Conservation (phyloP, 2,329 filamentous ascomycete species). For the Pseudopithomyces maydicus region DNA sequence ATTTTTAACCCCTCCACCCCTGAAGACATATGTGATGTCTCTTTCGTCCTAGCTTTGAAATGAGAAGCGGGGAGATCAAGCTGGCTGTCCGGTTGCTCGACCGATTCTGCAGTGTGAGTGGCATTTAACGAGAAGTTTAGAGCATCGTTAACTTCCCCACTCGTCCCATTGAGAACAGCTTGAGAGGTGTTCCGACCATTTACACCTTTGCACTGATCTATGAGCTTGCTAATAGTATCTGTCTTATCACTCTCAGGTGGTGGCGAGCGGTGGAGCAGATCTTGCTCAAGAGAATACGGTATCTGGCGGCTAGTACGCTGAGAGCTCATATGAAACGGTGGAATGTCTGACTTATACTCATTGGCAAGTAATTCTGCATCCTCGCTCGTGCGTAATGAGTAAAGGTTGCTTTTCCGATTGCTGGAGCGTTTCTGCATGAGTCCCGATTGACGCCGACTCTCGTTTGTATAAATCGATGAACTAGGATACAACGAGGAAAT, state of each 20-base stretch:
- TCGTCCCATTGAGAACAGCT: not conserved
- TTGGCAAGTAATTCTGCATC: conserved; percentile 17
- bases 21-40: not conserved
- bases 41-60: not conserved
- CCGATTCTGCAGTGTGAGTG: not conserved
- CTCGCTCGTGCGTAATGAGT: conserved; percentile 21
- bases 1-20: conserved; percentile 5
- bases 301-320: conserved; percentile 13
- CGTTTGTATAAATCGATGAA: conserved; percentile 39
- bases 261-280: conserved; percentile 17
- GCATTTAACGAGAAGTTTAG: not conserved
- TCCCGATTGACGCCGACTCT: conserved; percentile 23
- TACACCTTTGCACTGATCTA: conserved; percentile 32
- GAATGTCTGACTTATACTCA: conserved; percentile 19
- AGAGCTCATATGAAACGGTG: conserved; percentile 19
- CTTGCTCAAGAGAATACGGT: conserved; percentile 18
- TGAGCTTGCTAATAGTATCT: conserved; percentile 40
- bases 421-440: conserved; percentile 26
- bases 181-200: conserved; percentile 12
- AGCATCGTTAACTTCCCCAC: not conserved
- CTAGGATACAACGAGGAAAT: conserved; percentile 33
- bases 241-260: conserved; percentile 25
- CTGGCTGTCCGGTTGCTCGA: conserved; percentile 16
- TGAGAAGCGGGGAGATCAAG: conserved; percentile 30
- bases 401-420: conserved; percentile 27